Evolutionary conservation across 2,329 filamentous ascomycete genomes (phyloP), one percentile per base, ranked within the genome.

Genomic region (Fusarium camptoceras): DNA sequence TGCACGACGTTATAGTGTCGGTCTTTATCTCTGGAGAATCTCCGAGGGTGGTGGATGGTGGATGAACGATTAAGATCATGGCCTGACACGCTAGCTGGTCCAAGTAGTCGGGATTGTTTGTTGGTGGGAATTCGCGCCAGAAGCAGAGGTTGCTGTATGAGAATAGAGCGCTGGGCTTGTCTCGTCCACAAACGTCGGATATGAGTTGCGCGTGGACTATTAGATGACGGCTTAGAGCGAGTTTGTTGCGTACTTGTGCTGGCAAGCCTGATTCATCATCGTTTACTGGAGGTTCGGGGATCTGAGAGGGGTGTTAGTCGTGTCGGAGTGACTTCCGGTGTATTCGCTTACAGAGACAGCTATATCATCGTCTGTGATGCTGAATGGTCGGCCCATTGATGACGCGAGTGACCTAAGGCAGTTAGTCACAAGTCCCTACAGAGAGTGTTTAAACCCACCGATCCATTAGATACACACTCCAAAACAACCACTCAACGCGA

Each of bases 381-480:
- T 31, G 2, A 68, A 68, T 0, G 59, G 66, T 2, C 66, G 42
- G 3, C 66, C 66, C 42, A 65, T 55, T 0, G 55, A 42, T 0
- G 64, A 68, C 1, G 59, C 54, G 1, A 68, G 6, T 1, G 34
- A 64, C 4, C 64, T 67, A 5, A 2, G 7, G 10, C 0, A 3
- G 22, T 44, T 43, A 43, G 41, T 8, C 1, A 18, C n/a, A 20
- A 42, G 20, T 11, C 8, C 30, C 14, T 34, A 15, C 12, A 9
- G 11, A 20, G 16, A 16, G 0, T 31, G 0, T 12, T 20, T 1
- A 20, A 5, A 54, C 63, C 6, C 12, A 60, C 61, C 64, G 24
- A 22, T 68, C 66, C 24, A 63, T 41, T 1, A 68, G n/a, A 34
- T 64, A 68, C 0, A 68, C 51, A 3, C 25, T 65, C 66, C 66